Base-by-base conservation (phyloP, 73 alveolate species). In the Durusdinium trenchii region DNA sequence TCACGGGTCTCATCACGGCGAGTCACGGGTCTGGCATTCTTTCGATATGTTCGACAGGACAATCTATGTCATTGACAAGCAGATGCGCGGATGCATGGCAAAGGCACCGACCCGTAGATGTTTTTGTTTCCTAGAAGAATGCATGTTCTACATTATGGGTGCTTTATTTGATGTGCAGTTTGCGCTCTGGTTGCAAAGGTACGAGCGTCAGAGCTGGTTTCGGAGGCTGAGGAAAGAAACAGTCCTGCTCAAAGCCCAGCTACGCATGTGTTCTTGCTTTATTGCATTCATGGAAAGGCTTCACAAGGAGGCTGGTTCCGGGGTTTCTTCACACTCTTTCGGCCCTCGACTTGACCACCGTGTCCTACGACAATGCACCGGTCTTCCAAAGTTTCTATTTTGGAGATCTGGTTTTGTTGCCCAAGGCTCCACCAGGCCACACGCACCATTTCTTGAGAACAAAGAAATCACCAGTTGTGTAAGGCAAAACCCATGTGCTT, bases 51-150 rank as follows among this genome's bases (percentile, higher is more conserved):
- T 38, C 26, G 42, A 32, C 67, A 90, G 96, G 96, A 90, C 96
- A 28, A 67, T 90, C 73, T 90, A 90, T 38, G 86, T 90, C 82
- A 90, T 90, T 69, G 96, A 90, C 96, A 90, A 90, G 86, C 96
- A 90, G 86, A 90, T 90, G 96, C 96, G 96, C 35, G 96, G 96
- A 30, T 90, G 96, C 73, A 3, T 90, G 86, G 96, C 96, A 42
- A 90, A 90, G 96, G 96, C 96, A 0, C 42, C 20, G 60, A 32
- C 47, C 46, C n/a, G 54, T 38, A 46, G 48, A n/a, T 28, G 30
- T 36, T 28, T 42, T 32, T 46, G 10, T 16, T 69, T 69, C 9
- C 48, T 32, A 12, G 69, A 23, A 32, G 79, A 3, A 43, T 64
- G 45, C 6, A 30, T 64, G 79, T 30, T 14, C n/a, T n/a, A n/a